These are phyloP conservation scores for Aciculosporium take DNA, from an alignment of 2,329 filamentous ascomycete species.

Conservation along the genomic window DNA sequence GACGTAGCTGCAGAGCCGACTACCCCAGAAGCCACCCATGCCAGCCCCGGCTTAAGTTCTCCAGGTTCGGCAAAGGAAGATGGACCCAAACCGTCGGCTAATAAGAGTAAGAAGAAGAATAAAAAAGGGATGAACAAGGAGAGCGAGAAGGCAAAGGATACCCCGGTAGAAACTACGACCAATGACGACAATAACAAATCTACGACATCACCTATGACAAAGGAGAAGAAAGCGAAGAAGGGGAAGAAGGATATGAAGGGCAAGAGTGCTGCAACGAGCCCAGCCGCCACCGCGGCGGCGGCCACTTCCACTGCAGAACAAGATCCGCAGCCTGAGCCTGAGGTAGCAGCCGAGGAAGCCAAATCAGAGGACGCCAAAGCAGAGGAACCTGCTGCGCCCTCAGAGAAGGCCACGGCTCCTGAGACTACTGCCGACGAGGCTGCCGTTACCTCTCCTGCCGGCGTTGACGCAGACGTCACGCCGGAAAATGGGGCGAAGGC, in stretches of 20 bases:
- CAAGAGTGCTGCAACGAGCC: background rate
- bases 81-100: background rate
- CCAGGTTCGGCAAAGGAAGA: constrained; percentile 7
- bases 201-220: constrained; percentile 9
- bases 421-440: background rate
- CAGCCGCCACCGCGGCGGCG: background rate
- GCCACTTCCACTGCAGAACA: background rate
- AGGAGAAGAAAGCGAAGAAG: constrained; percentile 13
- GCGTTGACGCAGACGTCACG: background rate
- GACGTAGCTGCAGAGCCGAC: constrained; percentile 1
- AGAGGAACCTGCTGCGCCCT: background rate
- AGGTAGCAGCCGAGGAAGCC: constrained; percentile 7
- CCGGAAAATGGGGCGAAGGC: background rate
- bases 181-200: constrained; percentile 7
- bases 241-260: constrained; percentile 13
- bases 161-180: constrained; percentile 8
- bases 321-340: constrained; percentile 3
- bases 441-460: background rate
- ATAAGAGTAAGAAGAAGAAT: constrained; percentile 9
- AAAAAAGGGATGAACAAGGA: constrained; percentile 11
- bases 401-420: background rate
- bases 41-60: background rate
- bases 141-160: constrained; percentile 4
- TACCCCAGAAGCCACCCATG: background rate
- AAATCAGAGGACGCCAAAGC: constrained; percentile 1